phyloP scores from a whole-genome alignment of 176 grass and related monocot genomes.

The Ampelocalamus luodianensis region DNA sequence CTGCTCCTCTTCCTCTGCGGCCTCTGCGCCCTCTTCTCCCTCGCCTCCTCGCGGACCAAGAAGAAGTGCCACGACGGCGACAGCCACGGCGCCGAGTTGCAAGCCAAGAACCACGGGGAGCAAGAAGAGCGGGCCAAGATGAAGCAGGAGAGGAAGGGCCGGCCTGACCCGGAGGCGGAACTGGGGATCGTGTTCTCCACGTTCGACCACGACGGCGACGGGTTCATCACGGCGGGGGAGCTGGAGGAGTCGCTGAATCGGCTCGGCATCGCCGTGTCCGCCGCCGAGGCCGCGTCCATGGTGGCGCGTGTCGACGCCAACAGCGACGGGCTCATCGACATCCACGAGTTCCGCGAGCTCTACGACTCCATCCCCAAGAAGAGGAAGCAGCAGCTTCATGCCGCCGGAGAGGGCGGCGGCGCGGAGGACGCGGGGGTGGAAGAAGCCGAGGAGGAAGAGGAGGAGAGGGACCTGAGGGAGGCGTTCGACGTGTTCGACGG shows the following conservation, averaged over 20 bases:
- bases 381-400: background rate
- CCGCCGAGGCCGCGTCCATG: slow-evolving; percentile 51
- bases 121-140: background rate
- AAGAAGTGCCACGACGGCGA: slow-evolving; percentile 46
- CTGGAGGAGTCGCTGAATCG: slow-evolving; percentile 75
- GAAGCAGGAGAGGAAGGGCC: background rate
- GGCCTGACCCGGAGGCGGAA: slow-evolving; percentile 29
- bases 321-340: slow-evolving; percentile 83
- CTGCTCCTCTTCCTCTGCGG: slow-evolving; percentile 58
- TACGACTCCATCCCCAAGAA: slow-evolving; percentile 70
- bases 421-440: background rate
- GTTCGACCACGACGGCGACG: slow-evolving; percentile 91
- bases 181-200: slow-evolving; percentile 74
- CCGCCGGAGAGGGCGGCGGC: background rate
- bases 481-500: slow-evolving; percentile 92
- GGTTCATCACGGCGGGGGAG: slow-evolving; percentile 79
- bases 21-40: slow-evolving; percentile 55
- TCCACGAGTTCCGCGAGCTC: slow-evolving; percentile 82
- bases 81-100: background rate
- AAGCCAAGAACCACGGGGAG: background rate
- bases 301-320: slow-evolving; percentile 77
- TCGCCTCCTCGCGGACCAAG: slow-evolving; percentile 10
- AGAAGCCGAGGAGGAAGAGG: slow-evolving; percentile 8
- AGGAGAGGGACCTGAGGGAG: slow-evolving; percentile 78
- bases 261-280: slow-evolving; percentile 63